phyloP scores from a whole-genome alignment of 2,329 filamentous ascomycete species.

The Fusarium hostae region DNA sequence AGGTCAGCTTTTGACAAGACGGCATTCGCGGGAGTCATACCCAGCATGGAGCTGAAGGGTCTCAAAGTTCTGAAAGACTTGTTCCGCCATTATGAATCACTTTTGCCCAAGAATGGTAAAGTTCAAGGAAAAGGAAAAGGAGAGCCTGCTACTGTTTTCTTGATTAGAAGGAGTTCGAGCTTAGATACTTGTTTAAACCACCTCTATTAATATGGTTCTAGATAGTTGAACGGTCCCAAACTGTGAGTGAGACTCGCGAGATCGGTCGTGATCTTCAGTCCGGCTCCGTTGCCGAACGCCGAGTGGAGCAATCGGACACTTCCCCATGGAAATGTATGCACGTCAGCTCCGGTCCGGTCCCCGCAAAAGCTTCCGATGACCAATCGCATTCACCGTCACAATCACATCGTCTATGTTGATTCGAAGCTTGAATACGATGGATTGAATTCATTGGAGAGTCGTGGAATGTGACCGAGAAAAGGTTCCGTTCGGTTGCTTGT shows the following conservation, averaged over 20 bases:
- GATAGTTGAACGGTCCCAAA: too few species aligned
- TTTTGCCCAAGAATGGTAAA: not conserved
- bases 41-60: conserved; percentile 88
- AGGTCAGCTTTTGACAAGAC: conserved; percentile 22
- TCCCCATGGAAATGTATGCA: not conserved
- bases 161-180: not conserved
- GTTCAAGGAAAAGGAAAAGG: not conserved
- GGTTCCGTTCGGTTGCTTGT: not conserved
- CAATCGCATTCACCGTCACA: not conserved
- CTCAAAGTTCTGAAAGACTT: conserved; percentile 70
- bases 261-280: not conserved
- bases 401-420: not conserved
- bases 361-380: not conserved
- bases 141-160: not conserved
- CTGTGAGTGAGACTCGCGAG: too few species aligned
- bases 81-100: not conserved
- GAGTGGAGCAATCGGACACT: not conserved
- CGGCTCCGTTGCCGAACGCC: not conserved
- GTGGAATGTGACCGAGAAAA: not conserved
- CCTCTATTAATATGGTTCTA: too few species aligned
- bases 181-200: too few species aligned
- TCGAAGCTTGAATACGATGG: not conserved
- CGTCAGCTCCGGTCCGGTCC: not conserved
- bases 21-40: conserved; percentile 57
- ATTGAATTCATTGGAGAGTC: fast-evolving